Evolutionary conservation across 352 stramenopile species (phyloP).

Genomic region (Globisporangium sylvaticum): DNA sequence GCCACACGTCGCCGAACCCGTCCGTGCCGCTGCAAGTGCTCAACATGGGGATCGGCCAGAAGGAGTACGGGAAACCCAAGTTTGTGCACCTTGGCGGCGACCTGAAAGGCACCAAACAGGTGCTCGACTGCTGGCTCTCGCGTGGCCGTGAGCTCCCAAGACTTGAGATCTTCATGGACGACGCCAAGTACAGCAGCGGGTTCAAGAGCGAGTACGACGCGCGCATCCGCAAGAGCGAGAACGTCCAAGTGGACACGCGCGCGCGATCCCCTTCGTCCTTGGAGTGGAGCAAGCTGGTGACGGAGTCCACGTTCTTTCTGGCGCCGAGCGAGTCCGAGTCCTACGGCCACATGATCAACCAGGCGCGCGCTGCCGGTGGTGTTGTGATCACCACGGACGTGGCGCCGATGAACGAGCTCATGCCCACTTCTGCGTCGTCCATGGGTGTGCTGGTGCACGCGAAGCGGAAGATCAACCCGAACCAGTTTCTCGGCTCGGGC

Average conservation of each 20-base stretch:
- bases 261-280: conserved; percentile 14
- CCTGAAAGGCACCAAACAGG: conserved; percentile 40
- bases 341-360: conserved; percentile 68
- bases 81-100: conserved; percentile 53
- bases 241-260: conserved; percentile 28
- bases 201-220: conserved; percentile 22
- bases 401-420: conserved; percentile 66
- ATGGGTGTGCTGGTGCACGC: background rate
- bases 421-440: conserved; percentile 11
- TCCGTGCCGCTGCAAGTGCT: conserved; percentile 17
- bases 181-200: conserved; percentile 11
- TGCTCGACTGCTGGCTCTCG: conserved; percentile 54
- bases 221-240: conserved; percentile 20
- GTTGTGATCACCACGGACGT: conserved; percentile 49
- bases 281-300: conserved; percentile 38
- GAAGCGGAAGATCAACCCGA: conserved; percentile 13
- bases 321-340: conserved; percentile 53
- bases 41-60: conserved; percentile 18
- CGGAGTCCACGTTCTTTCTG: conserved; percentile 42
- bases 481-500: conserved; percentile 29
- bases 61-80: conserved; percentile 34
- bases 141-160: conserved; percentile 33
- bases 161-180: conserved; percentile 34
- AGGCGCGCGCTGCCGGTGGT: conserved; percentile 37
- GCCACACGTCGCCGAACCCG: conserved; percentile 42